Evolutionary conservation across 768 basidiomycete genomes (phyloP).

Genomic region (Xerocomellus dryophilus): DNA sequence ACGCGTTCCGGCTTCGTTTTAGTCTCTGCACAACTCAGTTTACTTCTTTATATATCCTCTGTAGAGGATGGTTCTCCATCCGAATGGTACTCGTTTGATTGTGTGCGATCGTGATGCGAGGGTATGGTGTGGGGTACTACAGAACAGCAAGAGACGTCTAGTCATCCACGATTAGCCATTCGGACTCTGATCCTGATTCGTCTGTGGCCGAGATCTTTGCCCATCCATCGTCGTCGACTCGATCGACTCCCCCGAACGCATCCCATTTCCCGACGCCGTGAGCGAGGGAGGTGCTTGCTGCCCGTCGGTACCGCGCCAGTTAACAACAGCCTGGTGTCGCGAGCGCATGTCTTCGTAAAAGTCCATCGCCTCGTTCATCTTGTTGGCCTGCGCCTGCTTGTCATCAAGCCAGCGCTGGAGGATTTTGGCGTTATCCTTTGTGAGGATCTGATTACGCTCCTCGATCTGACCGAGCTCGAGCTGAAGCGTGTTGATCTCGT

Average conservation of each 20-base stretch:
- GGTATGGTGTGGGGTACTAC: slow-evolving; percentile 26
- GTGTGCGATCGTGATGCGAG: slow-evolving; percentile 6
- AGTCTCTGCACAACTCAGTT: slow-evolving; percentile 17
- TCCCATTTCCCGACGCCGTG: slow-evolving; percentile 41
- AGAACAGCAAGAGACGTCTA: slow-evolving; percentile 13
- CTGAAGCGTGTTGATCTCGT: slow-evolving; percentile 90
- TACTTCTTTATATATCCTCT: slow-evolving; percentile 27
- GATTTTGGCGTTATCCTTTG: slow-evolving; percentile 91
- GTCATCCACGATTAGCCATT: slow-evolving; percentile 80
- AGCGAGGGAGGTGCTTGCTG: slow-evolving; percentile 37
- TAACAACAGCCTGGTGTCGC: slow-evolving; percentile 58
- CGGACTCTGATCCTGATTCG: slow-evolving; percentile 80
- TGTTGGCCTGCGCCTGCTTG: slow-evolving; percentile 88
- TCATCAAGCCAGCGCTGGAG: slow-evolving; percentile 96
- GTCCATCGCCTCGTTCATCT: slow-evolving; percentile 91
- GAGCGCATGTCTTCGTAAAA: slow-evolving; percentile 88
- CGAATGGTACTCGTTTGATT: slow-evolving; percentile 24
- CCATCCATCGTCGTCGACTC: slow-evolving; percentile 57
- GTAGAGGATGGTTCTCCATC: slow-evolving; percentile 33
- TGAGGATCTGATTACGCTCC: slow-evolving; percentile 80
- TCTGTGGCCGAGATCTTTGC: slow-evolving; percentile 65
- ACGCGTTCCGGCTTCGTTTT: slow-evolving; percentile 21
- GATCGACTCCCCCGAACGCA: slow-evolving; percentile 40
- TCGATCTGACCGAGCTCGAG: slow-evolving; percentile 90
- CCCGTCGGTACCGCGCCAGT: slow-evolving; percentile 48